These are phyloP conservation scores for Aspergillus amoenus DNA, from an alignment of 2,329 filamentous ascomycete genomes.

Conservation along the genomic window DNA sequence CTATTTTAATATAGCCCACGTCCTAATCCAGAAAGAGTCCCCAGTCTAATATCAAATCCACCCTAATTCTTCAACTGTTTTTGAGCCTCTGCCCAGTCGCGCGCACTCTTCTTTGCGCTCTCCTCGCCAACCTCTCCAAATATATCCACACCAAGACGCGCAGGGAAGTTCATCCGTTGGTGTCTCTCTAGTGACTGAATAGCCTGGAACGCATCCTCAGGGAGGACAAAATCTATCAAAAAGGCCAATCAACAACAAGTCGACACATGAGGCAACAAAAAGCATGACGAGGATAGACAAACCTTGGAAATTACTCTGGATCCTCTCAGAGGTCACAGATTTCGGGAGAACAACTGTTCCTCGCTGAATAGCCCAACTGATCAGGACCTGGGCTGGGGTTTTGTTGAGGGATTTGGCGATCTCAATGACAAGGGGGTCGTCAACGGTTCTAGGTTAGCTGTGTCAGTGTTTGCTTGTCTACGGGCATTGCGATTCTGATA, in stretches of 20 bases:
- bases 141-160: constrained; percentile 15
- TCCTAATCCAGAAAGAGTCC: no score
- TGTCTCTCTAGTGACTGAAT: constrained; percentile 16
- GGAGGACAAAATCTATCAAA: constrained; percentile 15
- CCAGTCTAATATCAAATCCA: no score
- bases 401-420: constrained; percentile 11
- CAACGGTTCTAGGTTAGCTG: constrained; percentile 9
- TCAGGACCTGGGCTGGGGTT: constrained; percentile 14
- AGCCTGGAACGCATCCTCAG: constrained; percentile 13
- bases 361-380: constrained; percentile 19
- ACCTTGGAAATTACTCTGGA: constrained; percentile 18
- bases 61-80: background rate
- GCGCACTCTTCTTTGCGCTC: constrained; percentile 10
- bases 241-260: background rate
- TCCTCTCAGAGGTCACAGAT: constrained; percentile 15
- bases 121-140: constrained; percentile 18
- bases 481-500: background rate
- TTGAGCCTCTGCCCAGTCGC: constrained; percentile 17
- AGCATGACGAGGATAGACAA: background rate
- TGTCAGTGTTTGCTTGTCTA: background rate
- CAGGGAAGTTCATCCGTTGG: constrained; percentile 18
- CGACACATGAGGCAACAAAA: background rate
- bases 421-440: constrained; percentile 14
- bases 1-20: no score
- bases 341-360: constrained; percentile 18